These are phyloP conservation scores for Theobroma cacao DNA, from an alignment of 345 rosid genomes.

Conservation along the genomic window DNA sequence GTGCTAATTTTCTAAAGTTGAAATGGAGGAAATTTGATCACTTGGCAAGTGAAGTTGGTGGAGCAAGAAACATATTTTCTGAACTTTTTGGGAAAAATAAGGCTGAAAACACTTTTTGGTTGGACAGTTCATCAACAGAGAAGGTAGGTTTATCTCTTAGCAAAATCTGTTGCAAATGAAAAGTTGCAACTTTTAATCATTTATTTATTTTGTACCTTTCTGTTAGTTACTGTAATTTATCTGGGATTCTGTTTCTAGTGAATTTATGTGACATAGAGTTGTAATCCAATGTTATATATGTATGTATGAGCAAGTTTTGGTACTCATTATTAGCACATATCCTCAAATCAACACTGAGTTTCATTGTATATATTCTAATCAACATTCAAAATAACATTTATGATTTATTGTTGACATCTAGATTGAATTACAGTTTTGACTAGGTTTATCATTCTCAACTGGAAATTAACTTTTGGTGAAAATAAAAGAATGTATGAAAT, in stretches of 20 bases:
- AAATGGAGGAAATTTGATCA: slow-evolving; percentile 74
- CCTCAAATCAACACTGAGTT: background rate
- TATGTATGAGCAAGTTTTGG: background rate
- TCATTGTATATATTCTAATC: background rate
- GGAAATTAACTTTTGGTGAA: background rate
- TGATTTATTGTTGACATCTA: background rate
- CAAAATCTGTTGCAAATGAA: slow-evolving; percentile 2
- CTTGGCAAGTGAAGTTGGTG: slow-evolving; percentile 64
- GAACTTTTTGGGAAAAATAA: slow-evolving; percentile 50
- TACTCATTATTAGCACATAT: background rate
- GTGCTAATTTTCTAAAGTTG: slow-evolving; percentile 50
- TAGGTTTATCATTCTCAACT: background rate
- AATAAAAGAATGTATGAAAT: background rate
- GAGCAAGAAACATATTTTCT: slow-evolving; percentile 68
- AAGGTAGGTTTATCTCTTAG: slow-evolving; percentile 48
- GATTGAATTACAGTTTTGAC: background rate
- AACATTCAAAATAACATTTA: background rate
- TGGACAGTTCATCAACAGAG: slow-evolving; percentile 92
- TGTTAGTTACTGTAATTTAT: background rate
- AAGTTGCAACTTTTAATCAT: background rate
- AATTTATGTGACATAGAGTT: background rate
- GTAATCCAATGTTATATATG: background rate
- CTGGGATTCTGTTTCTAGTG: background rate
- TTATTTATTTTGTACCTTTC: background rate
- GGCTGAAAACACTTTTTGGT: slow-evolving; percentile 85